Evolutionary conservation across 768 basidiomycete genomes (phyloP).

Genomic region (Tremella mesenterica): DNA sequence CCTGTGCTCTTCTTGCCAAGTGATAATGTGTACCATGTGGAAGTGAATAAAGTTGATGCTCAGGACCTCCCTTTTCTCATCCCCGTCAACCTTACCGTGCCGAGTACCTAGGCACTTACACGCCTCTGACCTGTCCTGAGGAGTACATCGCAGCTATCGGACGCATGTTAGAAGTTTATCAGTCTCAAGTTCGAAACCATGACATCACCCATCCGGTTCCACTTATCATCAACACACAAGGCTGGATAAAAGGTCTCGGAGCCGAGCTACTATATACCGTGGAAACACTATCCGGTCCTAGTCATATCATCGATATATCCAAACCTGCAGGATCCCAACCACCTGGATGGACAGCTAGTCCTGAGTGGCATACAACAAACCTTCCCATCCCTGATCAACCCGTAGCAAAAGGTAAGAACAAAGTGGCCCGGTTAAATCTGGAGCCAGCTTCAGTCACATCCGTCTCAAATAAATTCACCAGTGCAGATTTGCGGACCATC

Average conservation of each 20-base stretch:
- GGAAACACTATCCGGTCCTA: constrained; percentile 57
- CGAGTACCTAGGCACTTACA: constrained; percentile 72
- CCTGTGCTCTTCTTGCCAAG: not conserved
- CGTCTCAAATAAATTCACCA: constrained; percentile 49
- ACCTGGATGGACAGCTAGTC: constrained; percentile 25
- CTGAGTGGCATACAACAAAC: constrained; percentile 1
- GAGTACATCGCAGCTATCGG: constrained; percentile 65
- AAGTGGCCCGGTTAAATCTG: constrained; percentile 18
- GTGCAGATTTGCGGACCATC: constrained; percentile 65
- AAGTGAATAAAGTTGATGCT: not conserved
- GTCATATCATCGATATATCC: constrained; percentile 51
- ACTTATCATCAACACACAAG: constrained; percentile 89
- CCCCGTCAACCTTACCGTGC: constrained; percentile 60
- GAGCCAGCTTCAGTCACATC: constrained; percentile 51
- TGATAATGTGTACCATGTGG: not conserved
- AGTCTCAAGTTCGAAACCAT: constrained; percentile 54
- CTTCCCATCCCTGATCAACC: constrained; percentile 2
- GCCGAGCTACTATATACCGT: constrained; percentile 66
- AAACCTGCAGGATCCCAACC: constrained; percentile 2
- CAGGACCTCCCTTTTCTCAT: constrained; percentile 85
- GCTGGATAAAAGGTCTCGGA: constrained; percentile 91
- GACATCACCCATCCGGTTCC: constrained; percentile 53
- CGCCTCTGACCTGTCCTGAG: constrained; percentile 67
- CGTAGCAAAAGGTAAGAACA: not conserved
- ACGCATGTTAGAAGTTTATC: constrained; percentile 52